Base-by-base conservation (phyloP, 345 rosid genomes). In the Abelmoschus esculentus region DNA sequence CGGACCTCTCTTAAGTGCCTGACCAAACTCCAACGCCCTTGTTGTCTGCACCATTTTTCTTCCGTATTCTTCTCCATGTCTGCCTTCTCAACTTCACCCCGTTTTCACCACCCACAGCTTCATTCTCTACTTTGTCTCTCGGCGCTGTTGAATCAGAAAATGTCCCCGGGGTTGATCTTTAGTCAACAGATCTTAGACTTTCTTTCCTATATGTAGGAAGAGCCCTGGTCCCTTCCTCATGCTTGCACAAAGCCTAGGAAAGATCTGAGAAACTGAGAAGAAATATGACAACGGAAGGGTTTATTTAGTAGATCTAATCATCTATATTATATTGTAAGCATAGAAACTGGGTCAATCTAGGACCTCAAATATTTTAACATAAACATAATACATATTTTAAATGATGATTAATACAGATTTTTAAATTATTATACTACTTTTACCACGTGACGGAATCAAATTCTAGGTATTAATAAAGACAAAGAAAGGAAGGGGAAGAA, bases 211-310 rank as follows among this genome's bases (percentile, higher is more conserved):
- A 29, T 91, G 95, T 44, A 87, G 28, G 93, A 93, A 93, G 12
- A 86, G 86, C 65, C 87, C 96, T 29, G 98, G 98, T 67, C 96
- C 99, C 78, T 82, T 90, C 73, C 88, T 84, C 99, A 91, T 91
- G 50, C 58, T 78, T 70, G 69, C 60, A 61, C 70, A 22, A 46
- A 3, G 7, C 3, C 32, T 29, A 71, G 60, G 70, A 75, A 68
- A 29, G 46, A 68, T 64, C 59, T 17, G 52, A 36, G 61, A 59
- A 56, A 46, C 11, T 46, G 61, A 12, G 61, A 62, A 55, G 6
- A 63, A 15, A 5, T 52, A 26, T 10, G 18, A 22, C 19, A 38
- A 40, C 26, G 26, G 14, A 18, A 12, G 40, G 1, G 0, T 17
- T 54, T 55, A 40, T 58, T 50, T 61, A n/a, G n/a, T n/a, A n/a